Percentiles rank a stretch among this genome's conserved stretches.
Conservation (phyloP, 352 stramenopile genomes). For the Phytophthora foliorum region DNA sequence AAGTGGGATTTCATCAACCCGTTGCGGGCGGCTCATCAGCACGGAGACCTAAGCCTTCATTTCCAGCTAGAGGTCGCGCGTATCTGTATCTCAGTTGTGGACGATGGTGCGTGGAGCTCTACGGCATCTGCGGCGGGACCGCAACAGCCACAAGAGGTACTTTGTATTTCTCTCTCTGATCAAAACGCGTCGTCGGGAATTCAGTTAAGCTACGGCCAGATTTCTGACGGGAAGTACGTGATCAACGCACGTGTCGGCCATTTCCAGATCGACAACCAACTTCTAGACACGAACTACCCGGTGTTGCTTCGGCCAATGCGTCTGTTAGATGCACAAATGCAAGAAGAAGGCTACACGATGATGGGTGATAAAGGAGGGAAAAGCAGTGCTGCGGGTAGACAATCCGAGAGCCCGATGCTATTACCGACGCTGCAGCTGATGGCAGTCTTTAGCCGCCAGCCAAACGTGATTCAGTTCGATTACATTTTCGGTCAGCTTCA, state of each 20-base stretch:
- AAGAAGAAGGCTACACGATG: slow-evolving; percentile 60
- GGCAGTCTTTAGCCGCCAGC: slow-evolving; percentile 72
- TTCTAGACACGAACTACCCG: slow-evolving; percentile 87
- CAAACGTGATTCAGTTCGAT: slow-evolving; percentile 81
- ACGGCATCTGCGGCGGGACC: slow-evolving; percentile 27
- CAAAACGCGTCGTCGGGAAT: slow-evolving; percentile 76
- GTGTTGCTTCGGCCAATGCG: slow-evolving; percentile 81
- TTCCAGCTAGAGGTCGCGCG: slow-evolving; percentile 80
- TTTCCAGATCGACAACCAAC: slow-evolving; percentile 88
- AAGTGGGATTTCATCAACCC: slow-evolving; percentile 86
- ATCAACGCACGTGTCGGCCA: slow-evolving; percentile 82
- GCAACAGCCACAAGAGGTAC: slow-evolving; percentile 68
- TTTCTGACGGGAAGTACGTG: slow-evolving; percentile 78
- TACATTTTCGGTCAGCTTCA: slow-evolving; percentile 91
- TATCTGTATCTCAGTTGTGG: slow-evolving; percentile 80
- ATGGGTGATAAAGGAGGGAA: slow-evolving; percentile 33
- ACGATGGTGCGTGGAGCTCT: slow-evolving; percentile 61
- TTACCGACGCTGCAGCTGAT: slow-evolving; percentile 87
- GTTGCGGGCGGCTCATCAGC: slow-evolving; percentile 43
- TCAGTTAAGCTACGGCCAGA: slow-evolving; percentile 78
- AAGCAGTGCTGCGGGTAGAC: slow-evolving; percentile 9
- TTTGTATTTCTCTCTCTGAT: slow-evolving; percentile 81
- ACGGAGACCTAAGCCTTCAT: slow-evolving; percentile 68
- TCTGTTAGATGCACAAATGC: slow-evolving; percentile 70
- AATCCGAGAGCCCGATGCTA: slow-evolving; percentile 44